Conservation (phyloP, 192 early-diverging fungal species). For the Oehlia diaphana region DNA sequence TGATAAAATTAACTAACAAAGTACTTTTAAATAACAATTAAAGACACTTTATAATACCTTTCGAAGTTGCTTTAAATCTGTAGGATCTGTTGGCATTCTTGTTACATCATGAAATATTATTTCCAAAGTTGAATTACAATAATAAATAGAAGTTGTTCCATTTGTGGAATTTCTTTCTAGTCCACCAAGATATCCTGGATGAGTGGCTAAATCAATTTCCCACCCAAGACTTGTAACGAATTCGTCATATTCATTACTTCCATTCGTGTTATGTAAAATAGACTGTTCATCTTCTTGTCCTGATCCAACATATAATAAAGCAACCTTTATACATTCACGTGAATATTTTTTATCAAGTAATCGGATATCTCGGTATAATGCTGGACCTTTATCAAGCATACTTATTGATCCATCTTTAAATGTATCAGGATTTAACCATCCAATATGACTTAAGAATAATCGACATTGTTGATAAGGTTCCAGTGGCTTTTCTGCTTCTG, state of each 20-base stretch:
- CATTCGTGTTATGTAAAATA: constrained; percentile 76
- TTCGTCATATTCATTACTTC: constrained; percentile 73
- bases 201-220: constrained; percentile 84
- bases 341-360: constrained; percentile 80
- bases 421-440: constrained; percentile 70
- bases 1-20: neutral
- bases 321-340: constrained; percentile 87
- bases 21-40: neutral
- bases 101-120: constrained; percentile 92
- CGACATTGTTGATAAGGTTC: constrained; percentile 64
- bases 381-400: constrained; percentile 64
- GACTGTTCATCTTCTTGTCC: constrained; percentile 88
- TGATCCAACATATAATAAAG: constrained; percentile 85
- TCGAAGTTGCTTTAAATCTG: constrained; percentile 84
- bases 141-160: constrained; percentile 79
- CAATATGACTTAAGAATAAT: constrained; percentile 75
- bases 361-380: constrained; percentile 72
- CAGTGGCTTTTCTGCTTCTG: constrained; percentile 47
- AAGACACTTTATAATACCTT: constrained; percentile 62
- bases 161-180: constrained; percentile 79
- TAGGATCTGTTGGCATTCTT: constrained; percentile 79
- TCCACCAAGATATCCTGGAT: constrained; percentile 86
- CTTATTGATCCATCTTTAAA: constrained; percentile 72
- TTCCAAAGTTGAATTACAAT: constrained; percentile 79
- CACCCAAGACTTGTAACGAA: constrained; percentile 94